Base-by-base conservation (phyloP, 768 basidiomycete species). In the Auriscalpium orientale region DNA sequence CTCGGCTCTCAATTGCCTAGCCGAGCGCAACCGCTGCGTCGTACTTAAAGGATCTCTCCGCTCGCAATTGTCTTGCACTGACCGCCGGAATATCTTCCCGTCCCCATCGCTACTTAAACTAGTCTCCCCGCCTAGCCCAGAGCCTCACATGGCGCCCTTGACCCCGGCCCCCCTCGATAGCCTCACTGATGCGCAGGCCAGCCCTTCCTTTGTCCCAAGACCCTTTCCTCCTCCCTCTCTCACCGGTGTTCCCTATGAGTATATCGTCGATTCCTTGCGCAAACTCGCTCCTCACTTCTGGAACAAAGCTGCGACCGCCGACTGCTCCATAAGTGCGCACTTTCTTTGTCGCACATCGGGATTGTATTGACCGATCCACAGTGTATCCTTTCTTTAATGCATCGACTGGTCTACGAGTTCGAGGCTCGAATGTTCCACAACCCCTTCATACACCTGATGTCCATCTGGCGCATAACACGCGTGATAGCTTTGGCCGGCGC, bases 231-330 rank as follows among this genome's bases (percentile, higher is more conserved):
- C 83, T 50, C 78, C 83, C 62, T 74, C 81, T 22, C 74, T 85
- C 62, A 72, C 74, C 44, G 79, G 76, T 60, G 83, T 89, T 38
- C 88, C 88, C 54, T 72, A 81, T 62, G 85, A 86, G 65, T 89
- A 88, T 64, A 86, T 89, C 64, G 66, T 85, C 62, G 78, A 81
- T 64, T 83, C 85, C 67, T 79, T 90, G 44, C 85, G 79, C 69
- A 72, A 70, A 65, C 73, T 89, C 51, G 88, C 87, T 13, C 72
- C 80, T 20, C 72, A 77, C 48, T 88, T 84, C 71, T 89, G 89
- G 88, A 79, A 84, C 64, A 86, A 82, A 59, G 78, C 81, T 56
- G 84, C 87, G 61, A 87, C 83, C 1, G 80, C 88, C 9, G 86
- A 91, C 69, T 91, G 88, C 69, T 89, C 89, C 15, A 77, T 91